Conservation (phyloP, 305 asterid species). For the Ilex paraguariensis region DNA sequence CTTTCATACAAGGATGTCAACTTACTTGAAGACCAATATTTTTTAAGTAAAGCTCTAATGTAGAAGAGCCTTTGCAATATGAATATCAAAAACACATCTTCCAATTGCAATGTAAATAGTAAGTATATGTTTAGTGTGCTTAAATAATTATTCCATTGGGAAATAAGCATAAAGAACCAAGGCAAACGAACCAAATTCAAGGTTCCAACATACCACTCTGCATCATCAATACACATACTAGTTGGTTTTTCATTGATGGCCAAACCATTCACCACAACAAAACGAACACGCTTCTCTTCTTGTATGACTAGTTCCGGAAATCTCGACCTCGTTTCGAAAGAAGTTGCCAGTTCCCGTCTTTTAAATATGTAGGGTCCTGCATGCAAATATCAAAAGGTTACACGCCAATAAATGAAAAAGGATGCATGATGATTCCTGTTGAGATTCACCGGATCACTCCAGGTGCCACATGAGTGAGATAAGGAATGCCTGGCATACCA, state of each 20-base stretch:
- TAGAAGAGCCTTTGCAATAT: background rate
- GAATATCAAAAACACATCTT: background rate
- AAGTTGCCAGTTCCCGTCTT: conserved; percentile 94
- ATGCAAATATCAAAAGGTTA: conserved; percentile 10
- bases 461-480: no score
- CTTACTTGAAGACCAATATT: no score
- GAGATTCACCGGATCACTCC: no score
- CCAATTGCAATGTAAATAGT: background rate
- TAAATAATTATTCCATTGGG: background rate
- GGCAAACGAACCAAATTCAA: background rate
- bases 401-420: background rate
- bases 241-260: conserved; percentile 79
- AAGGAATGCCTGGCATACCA: no score
- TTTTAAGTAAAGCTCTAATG: background rate
- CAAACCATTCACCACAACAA: conserved; percentile 95
- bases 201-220: conserved; percentile 67
- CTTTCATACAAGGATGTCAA: no score
- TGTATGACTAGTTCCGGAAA: conserved; percentile 96
- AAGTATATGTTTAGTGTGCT: background rate
- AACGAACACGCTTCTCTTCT: conserved; percentile 97
- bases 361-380: conserved; percentile 68
- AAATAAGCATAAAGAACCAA: background rate
- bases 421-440: background rate
- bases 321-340: conserved; percentile 89
- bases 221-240: conserved; percentile 60